A percentile compares a stretch with the other conserved stretches of the same genome.
These are phyloP conservation scores for Gyrodon lividus DNA, from an alignment of 768 basidiomycete genomes.

Conservation along the genomic window DNA sequence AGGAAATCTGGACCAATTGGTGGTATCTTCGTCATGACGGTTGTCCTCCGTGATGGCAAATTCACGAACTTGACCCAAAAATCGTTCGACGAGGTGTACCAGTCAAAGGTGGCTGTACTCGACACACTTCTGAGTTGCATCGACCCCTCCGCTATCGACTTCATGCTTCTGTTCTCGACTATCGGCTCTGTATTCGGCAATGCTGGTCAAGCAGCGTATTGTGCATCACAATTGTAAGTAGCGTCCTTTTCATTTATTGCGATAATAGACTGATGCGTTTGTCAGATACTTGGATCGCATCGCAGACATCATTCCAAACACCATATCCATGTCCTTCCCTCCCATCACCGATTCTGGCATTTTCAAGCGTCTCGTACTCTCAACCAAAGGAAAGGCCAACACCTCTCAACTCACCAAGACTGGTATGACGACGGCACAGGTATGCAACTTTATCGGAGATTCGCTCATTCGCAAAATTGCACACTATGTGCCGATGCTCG, in stretches of 20 bases:
- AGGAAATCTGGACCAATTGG: slow-evolving; percentile 27
- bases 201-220: slow-evolving; percentile 24
- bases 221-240: slow-evolving; percentile 21
- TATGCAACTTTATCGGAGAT: slow-evolving; percentile 33
- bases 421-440: slow-evolving; percentile 33
- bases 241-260: background rate
- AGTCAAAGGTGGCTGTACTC: slow-evolving; percentile 21
- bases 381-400: slow-evolving; percentile 28
- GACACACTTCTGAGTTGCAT: slow-evolving; percentile 16
- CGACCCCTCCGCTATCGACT: slow-evolving; percentile 24
- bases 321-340: slow-evolving; percentile 34
- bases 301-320: slow-evolving; percentile 29
- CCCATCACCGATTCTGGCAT: slow-evolving; percentile 36
- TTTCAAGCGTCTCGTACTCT: slow-evolving; percentile 32
- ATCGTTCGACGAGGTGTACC: slow-evolving; percentile 27
- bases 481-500: slow-evolving; percentile 31
- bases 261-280: background rate
- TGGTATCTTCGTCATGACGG: slow-evolving; percentile 35
- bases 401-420: slow-evolving; percentile 30
- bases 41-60: slow-evolving; percentile 33
- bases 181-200: slow-evolving; percentile 34
- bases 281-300: slow-evolving; percentile 34
- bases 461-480: slow-evolving; percentile 28
- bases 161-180: slow-evolving; percentile 35
- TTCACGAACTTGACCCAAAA: slow-evolving; percentile 35